These are phyloP conservation scores for Leccinum laetum DNA, from an alignment of 1,284 basidiomycete genomes.

Conservation along the genomic window DNA sequence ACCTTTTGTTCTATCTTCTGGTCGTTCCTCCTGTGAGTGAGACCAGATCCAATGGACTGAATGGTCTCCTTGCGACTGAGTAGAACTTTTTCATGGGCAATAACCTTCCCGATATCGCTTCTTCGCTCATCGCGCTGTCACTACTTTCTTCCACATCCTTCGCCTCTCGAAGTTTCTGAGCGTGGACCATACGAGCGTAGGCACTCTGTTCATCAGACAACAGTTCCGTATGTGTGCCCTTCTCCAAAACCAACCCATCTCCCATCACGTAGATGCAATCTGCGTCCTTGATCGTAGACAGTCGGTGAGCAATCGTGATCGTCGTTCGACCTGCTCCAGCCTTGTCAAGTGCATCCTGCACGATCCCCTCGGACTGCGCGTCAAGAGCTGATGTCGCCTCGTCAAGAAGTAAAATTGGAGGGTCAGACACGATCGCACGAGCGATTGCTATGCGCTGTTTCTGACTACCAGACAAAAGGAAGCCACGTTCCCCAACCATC, in stretches of 20 bases:
- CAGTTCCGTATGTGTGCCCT: conserved; percentile 82
- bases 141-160: conserved; percentile 13
- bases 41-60: conserved; percentile 70
- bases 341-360: conserved; percentile 95
- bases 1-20: conserved; percentile 39
- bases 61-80: conserved; percentile 64
- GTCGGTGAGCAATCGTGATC: conserved; percentile 76
- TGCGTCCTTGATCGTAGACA: conserved; percentile 81
- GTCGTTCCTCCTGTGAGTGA: conserved; percentile 52
- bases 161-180: conserved; percentile 76
- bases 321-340: conserved; percentile 82
- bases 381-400: conserved; percentile 92
- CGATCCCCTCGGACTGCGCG: conserved; percentile 88
- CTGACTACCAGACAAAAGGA: conserved; percentile 90
- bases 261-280: conserved; percentile 91
- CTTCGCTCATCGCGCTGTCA: neutral
- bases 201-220: conserved; percentile 63
- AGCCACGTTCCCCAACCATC: conserved; percentile 91
- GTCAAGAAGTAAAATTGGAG: conserved; percentile 79
- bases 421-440: conserved; percentile 92
- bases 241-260: conserved; percentile 80
- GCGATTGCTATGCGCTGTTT: conserved; percentile 92
- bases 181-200: conserved; percentile 77
- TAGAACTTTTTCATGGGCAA: conserved; percentile 54
- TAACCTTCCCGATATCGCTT: conserved; percentile 51